Base-by-base conservation (phyloP, 148 eudicot genomes). In the Chenopodium formosanum region DNA sequence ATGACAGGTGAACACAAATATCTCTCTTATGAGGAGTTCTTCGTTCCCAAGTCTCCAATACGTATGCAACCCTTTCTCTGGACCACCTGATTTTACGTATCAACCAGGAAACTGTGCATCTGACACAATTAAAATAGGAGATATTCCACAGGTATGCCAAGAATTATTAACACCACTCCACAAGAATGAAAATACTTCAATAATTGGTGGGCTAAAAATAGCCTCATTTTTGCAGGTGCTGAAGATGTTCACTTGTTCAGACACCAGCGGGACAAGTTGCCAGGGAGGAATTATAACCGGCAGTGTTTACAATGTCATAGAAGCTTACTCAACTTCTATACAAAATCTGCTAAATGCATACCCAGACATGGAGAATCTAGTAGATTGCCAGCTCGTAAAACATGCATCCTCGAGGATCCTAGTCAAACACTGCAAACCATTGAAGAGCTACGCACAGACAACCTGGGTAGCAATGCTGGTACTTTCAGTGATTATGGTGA, bases 11-110 rank as follows among this genome's bases (percentile, higher is more conserved):
- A 92, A 92, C 46, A 73, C 77, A 25, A 91, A 92, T 52, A 82
- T 92, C 79, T 86, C 94, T 17, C 52, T 62, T 40, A 77, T 79
- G n/a, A 80, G 83, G 71, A 79, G 79, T 44, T 73, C 56, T 63
- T 81, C 86, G 73, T 70, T 71, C 77, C 83, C 89, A 58, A 78
- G 82, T 82, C 65, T 90, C 12, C 78, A 82, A 67, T 89, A 89
- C 17, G 83, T 93, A 29, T 93, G 97, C 90, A 93, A 93, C 85
- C 97, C 97, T 53, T 93, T 93, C 91, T 91, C 97, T 0, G 90
- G 88, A 74, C 92, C 95, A 29, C 97, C 95, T 2, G 83, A 82
- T 25, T 90, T 89, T 78, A 34, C 80, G 10, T 91, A 87, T 80
- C 89, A 86, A 70, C 91, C 97, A 75, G 82, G 84, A 77, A 86